Percentiles rank a stretch among this genome's conserved stretches.
Conservation (phyloP, 2,329 filamentous ascomycete species). For the Microcyclospora pomicola region DNA sequence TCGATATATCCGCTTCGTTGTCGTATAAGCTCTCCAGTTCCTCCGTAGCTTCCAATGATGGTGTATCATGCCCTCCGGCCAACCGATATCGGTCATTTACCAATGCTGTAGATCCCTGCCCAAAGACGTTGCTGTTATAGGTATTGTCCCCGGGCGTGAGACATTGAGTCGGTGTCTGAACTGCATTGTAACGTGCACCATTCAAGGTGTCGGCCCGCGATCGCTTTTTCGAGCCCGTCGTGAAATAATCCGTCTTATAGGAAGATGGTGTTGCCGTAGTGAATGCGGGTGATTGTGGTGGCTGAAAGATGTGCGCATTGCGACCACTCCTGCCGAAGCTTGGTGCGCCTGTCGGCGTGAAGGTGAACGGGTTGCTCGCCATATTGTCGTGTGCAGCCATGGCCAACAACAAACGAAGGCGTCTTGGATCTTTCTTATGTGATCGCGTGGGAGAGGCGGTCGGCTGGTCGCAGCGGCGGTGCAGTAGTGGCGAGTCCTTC, state of each 20-base stretch:
- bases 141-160: slow-evolving; percentile 12
- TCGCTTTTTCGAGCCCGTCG: slow-evolving; percentile 17
- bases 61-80: slow-evolving; percentile 37
- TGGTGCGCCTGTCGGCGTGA: too few species aligned
- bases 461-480: too few species aligned
- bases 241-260: slow-evolving; percentile 18
- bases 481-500: too few species aligned
- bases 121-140: slow-evolving; percentile 8
- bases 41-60: slow-evolving; percentile 25
- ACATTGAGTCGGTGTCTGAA: slow-evolving; percentile 6
- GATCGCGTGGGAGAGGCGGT: too few species aligned
- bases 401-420: too few species aligned
- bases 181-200: neutral
- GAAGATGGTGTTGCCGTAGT: slow-evolving; percentile 15
- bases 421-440: too few species aligned
- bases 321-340: neutral
- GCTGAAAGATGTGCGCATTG: slow-evolving; percentile 28
- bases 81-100: slow-evolving; percentile 39
- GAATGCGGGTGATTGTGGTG: slow-evolving; percentile 27
- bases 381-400: too few species aligned
- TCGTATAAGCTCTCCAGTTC: slow-evolving; percentile 18
- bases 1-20: slow-evolving; percentile 7
- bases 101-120: slow-evolving; percentile 14
- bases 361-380: too few species aligned
- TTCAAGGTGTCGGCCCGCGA: slow-evolving; percentile 17